Percentiles rank a stretch among this genome's conserved stretches.
Conservation (phyloP, 345 rosid genomes). For the Sisymbrium irio region DNA sequence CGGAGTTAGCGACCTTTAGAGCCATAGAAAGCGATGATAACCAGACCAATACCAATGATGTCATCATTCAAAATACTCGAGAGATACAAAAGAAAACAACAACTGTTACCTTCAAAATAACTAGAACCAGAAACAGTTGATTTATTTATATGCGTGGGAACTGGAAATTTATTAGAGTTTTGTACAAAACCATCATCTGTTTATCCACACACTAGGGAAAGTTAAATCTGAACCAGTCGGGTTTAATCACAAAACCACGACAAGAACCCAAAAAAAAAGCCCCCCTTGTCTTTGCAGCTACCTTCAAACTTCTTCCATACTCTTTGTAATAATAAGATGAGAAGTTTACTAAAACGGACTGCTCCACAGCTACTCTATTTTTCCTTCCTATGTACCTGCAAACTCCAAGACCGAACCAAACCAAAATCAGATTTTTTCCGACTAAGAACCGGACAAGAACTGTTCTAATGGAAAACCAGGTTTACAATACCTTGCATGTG, state of each 20-base stretch:
- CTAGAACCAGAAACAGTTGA: not conserved
- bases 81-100: not conserved
- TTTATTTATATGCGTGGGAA: constrained; percentile 31
- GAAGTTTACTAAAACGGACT: constrained; percentile 21
- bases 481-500: constrained; percentile 13
- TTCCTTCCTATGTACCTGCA: constrained; percentile 25
- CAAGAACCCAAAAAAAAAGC: constrained; percentile 18
- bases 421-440: not conserved
- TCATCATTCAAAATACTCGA: not conserved
- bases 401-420: not conserved
- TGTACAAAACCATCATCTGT: constrained; percentile 18
- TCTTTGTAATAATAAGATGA: constrained; percentile 31
- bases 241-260: constrained; percentile 29
- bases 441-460: not conserved
- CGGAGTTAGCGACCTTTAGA: not conserved
- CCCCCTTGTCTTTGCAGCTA: constrained; percentile 22
- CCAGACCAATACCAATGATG: not conserved
- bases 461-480: not conserved
- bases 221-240: constrained; percentile 17
- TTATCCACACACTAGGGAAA: not conserved
- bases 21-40: not conserved
- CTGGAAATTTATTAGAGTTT: constrained; percentile 15
- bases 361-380: constrained; percentile 8
- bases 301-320: constrained; percentile 36
- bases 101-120: not conserved